Evolutionary conservation across 2,329 filamentous ascomycete genomes (phyloP).

Genomic region (Coccinonectria pachysandricola): DNA sequence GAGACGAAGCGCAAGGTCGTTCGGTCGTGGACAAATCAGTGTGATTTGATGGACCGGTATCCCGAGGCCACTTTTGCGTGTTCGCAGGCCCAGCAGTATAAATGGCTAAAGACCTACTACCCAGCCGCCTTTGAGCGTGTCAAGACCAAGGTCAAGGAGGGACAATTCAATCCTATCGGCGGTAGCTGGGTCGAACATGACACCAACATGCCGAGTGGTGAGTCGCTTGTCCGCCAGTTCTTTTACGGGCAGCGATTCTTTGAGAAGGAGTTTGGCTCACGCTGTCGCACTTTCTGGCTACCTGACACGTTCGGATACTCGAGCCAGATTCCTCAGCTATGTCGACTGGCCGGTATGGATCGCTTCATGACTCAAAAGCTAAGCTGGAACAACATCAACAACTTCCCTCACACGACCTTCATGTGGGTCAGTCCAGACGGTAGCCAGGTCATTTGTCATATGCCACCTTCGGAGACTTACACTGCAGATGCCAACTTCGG

Average conservation of each 20-base stretch:
- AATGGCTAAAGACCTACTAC: conserved; percentile 89
- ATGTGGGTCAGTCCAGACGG: conserved; percentile 96
- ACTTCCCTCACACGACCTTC: conserved; percentile 96
- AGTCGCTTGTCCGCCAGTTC: conserved; percentile 89
- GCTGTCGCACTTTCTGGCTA: conserved; percentile 90
- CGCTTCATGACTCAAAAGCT: conserved; percentile 97
- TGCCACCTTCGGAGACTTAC: conserved; percentile 93
- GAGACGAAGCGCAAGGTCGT: conserved; percentile 96
- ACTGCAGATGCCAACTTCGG: conserved; percentile 91
- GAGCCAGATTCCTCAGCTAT: conserved; percentile 85
- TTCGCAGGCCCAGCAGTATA: conserved; percentile 94
- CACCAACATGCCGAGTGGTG: conserved; percentile 92
- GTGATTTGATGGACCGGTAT: conserved; percentile 88
- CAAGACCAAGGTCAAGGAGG: conserved; percentile 80
- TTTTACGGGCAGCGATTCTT: conserved; percentile 93
- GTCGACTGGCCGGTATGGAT: conserved; percentile 87
- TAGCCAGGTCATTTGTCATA: conserved; percentile 94
- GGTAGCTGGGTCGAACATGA: conserved; percentile 99
- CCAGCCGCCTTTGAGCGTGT: conserved; percentile 83
- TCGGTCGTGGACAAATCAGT: conserved; percentile 94
- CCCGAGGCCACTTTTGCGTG: conserved; percentile 87
- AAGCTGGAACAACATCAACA: conserved; percentile 99
- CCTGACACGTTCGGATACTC: conserved; percentile 98
- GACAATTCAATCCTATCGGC: conserved; percentile 87
- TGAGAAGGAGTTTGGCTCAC: conserved; percentile 80